Evolutionary conservation across 192 early-diverging fungal species (phyloP).

Genomic region (Rhizophlyctis rosea): DNA sequence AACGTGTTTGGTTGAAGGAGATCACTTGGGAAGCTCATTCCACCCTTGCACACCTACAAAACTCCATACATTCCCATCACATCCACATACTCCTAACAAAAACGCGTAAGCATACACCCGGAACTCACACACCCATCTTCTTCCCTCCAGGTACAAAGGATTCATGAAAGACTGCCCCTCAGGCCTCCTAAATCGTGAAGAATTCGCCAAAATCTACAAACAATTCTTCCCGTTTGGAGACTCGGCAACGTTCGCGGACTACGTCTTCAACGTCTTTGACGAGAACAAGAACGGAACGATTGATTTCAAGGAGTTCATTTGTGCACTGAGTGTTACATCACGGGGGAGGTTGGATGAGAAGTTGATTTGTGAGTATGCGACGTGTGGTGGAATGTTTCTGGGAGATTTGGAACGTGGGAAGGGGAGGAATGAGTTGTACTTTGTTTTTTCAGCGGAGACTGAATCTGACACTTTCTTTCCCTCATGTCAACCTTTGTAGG

Average conservation of each 20-base stretch:
- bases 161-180: slow-evolving; percentile 90
- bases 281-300: slow-evolving; percentile 84
- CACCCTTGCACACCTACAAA: slow-evolving; percentile 1
- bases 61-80: neutral
- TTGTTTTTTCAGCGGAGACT: too few species aligned
- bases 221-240: slow-evolving; percentile 98
- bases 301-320: slow-evolving; percentile 90
- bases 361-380: slow-evolving; percentile 62
- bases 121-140: too few species aligned
- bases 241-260: slow-evolving; percentile 82
- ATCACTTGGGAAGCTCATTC: slow-evolving; percentile 3
- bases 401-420: neutral
- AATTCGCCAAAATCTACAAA: slow-evolving; percentile 93
- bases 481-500: slow-evolving; percentile 33
- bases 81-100: too few species aligned
- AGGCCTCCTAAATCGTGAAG: slow-evolving; percentile 76
- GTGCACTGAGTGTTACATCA: slow-evolving; percentile 79
- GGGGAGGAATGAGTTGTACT: neutral
- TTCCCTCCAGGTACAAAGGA: slow-evolving; percentile 80
- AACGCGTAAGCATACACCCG: too few species aligned
- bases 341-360: slow-evolving; percentile 83
- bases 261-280: slow-evolving; percentile 91
- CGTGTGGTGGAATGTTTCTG: neutral
- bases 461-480: neutral
- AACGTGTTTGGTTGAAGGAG: too few species aligned